Base-by-base conservation (phyloP, 2,329 filamentous ascomycete species). In the Rasamsonia emersonii region DNA sequence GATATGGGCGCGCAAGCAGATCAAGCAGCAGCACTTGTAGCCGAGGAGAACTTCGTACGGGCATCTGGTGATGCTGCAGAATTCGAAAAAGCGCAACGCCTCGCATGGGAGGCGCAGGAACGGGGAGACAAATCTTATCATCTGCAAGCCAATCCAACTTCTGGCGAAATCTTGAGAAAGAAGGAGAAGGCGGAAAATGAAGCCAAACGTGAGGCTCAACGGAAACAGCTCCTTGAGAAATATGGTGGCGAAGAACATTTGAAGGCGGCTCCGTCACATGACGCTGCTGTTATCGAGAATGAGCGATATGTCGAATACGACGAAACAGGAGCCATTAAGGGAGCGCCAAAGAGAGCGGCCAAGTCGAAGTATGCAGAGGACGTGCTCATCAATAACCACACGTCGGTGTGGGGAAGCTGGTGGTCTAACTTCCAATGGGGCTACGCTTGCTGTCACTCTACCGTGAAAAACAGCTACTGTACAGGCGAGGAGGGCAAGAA, bases 361-460 rank as follows among this genome's bases (percentile, higher is more conserved):
- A 89, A 83, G 56, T 93, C 86, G 24, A 96, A 95, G 55, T 98
- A 98, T 51, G 62, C 79, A 4, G 91, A 98, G 53, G 86, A 98
- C 49, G 70, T 95, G 1, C 65, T 82, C 33, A 73, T 82, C 55
- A 89, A 93, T 65, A 98, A 98, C 51, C 91, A 98, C 61, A 86
- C 77, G 3, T 80, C 82, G 0, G 80, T 94, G 3, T 98, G 86
- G 84, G 91, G 91, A 29, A 94, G 86, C 50, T 98, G 91, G 91
- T 98, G 91, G 91, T 75, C 78, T 32, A 79, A 85, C 51, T 96
- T 95, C 63, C 75, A 81, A 59, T 98, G 91, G 91, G 91, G 91
- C 1, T 98, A 94, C 59, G 75, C 83, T 14, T 98, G 91, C 59
- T 98, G 91, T 65, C 86, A 93, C 56, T 94, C 86, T 0, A 80